Conservation (phyloP, 1,139 yeast species). For the Sugiyamaella pinicola region DNA sequence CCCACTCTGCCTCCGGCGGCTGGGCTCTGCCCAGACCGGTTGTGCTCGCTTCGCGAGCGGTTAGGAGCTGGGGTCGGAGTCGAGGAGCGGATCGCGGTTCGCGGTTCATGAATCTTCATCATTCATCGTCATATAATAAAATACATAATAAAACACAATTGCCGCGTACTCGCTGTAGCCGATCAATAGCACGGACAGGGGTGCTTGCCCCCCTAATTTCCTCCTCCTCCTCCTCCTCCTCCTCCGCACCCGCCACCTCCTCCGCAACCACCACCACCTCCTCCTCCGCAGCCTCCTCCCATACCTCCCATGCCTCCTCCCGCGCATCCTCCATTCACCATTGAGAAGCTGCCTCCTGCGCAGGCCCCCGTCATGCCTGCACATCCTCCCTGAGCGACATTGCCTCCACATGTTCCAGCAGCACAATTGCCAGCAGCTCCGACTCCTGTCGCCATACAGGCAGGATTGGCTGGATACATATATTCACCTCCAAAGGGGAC, state of each 20-base stretch:
- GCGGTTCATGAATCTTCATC: too few species aligned
- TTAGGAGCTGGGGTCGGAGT: too few species aligned
- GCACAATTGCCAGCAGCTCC: slow-evolving; percentile 23
- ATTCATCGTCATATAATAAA: too few species aligned
- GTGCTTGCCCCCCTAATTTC: slow-evolving; percentile 1
- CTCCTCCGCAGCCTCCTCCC: slow-evolving; percentile 20
- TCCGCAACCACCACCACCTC: slow-evolving; percentile 22
- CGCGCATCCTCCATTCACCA: slow-evolving; percentile 6
- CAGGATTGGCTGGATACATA: slow-evolving; percentile 16
- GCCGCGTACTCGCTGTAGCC: too few species aligned
- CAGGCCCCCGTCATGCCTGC: slow-evolving; percentile 23
- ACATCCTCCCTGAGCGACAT: slow-evolving; percentile 23
- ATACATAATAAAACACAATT: too few species aligned
- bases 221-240: slow-evolving; percentile 4
- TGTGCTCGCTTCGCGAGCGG: neutral
- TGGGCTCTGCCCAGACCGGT: neutral
- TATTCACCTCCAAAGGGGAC: slow-evolving; percentile 8
- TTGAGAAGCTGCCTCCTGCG: slow-evolving; percentile 5
- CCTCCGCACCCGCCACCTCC: slow-evolving; percentile 20
- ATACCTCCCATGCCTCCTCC: slow-evolving; percentile 12
- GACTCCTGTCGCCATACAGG: slow-evolving; percentile 10
- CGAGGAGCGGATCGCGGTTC: too few species aligned
- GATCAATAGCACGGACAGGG: too few species aligned
- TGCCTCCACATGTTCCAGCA: slow-evolving; percentile 18
- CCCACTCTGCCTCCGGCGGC: neutral